phyloP scores from a whole-genome alignment of 2,329 filamentous ascomycete genomes.

The Colletotrichum plurivorum region DNA sequence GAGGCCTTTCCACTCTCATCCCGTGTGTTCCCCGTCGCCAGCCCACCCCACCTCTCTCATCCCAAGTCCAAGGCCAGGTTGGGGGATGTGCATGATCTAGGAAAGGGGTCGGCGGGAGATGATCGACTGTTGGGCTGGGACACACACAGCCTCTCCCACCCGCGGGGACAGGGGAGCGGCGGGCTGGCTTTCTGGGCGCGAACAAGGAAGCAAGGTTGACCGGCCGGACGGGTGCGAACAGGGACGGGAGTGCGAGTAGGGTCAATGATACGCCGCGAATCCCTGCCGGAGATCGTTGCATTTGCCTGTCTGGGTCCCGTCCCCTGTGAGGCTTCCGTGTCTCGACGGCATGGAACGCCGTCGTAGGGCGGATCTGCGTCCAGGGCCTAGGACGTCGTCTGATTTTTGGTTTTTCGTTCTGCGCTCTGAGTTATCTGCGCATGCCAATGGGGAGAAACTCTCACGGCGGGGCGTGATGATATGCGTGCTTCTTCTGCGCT shows the following conservation, averaged over 20 bases:
- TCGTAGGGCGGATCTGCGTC: slow-evolving; percentile 28
- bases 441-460: slow-evolving; percentile 18
- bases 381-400: slow-evolving; percentile 6
- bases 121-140: slow-evolving; percentile 8
- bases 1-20: not conserved
- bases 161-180: not conserved
- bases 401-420: slow-evolving; percentile 1
- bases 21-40: not conserved
- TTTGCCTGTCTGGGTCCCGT: not conserved
- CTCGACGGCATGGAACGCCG: slow-evolving; percentile 5
- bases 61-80: slow-evolving; percentile 4
- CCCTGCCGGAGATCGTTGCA: slow-evolving; percentile 33
- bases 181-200: not conserved
- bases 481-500: not conserved
- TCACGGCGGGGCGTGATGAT: not conserved
- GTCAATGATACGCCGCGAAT: not conserved
- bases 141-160: too few relatives aligned
- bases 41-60: not conserved
- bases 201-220: not conserved
- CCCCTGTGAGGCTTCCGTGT: slow-evolving; percentile 20
- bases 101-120: slow-evolving; percentile 3
- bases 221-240: not conserved
- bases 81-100: slow-evolving; percentile 10
- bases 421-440: not conserved
- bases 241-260: too few relatives aligned